Evolutionary conservation across 306 rosid species (phyloP).

Genomic region (Sphenostylis stenocarpa): DNA sequence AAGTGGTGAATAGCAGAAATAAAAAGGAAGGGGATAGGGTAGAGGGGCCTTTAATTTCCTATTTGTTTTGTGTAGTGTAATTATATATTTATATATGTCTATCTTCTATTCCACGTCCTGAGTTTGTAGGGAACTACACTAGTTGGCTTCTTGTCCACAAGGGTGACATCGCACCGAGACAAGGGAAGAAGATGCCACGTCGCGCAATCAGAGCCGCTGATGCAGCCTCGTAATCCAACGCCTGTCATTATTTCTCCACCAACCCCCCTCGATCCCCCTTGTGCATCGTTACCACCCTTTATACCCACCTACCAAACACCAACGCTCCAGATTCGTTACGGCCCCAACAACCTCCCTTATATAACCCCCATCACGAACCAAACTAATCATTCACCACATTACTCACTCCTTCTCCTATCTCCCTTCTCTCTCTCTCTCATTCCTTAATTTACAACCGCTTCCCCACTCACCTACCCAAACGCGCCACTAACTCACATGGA

Average conservation of each 20-base stretch:
- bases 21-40: too few species aligned
- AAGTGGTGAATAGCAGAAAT: too few species aligned
- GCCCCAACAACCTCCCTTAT: constrained; percentile 12
- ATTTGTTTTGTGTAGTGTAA: too few species aligned
- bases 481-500: constrained; percentile 34
- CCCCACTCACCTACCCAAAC: neutral
- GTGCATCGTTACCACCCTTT: constrained; percentile 50
- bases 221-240: constrained; percentile 24
- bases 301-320: constrained; percentile 60
- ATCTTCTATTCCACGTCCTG: neutral
- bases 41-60: too few species aligned
- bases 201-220: constrained; percentile 20
- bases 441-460: neutral
- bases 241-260: constrained; percentile 39
- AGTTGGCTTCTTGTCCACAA: constrained; percentile 1
- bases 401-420: neutral
- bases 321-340: constrained; percentile 2
- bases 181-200: constrained; percentile 34
- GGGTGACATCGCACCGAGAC: constrained; percentile 28
- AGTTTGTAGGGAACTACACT: neutral
- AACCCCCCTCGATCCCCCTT: constrained; percentile 35
- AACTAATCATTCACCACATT: neutral
- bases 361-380: neutral
- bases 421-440: neutral
- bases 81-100: neutral